Conservation (phyloP, 1,284 basidiomycete genomes). For the Moniliophthora roreri region DNA sequence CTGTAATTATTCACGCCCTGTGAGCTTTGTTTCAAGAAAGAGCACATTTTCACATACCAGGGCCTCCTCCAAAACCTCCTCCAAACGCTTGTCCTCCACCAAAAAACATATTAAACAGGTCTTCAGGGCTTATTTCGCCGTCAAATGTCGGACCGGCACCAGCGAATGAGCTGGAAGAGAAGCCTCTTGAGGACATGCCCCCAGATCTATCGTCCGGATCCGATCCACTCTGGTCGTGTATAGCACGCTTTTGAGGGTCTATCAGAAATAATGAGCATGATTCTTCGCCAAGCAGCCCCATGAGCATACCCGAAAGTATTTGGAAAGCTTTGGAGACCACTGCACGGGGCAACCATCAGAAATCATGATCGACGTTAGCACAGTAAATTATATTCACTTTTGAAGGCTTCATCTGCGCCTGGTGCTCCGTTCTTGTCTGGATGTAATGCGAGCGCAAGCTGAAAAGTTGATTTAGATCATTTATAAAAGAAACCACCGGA, state of each 20-base stretch:
- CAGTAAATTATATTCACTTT: constrained; percentile 76
- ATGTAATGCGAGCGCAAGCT: constrained; percentile 92
- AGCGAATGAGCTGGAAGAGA: constrained; percentile 49
- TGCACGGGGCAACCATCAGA: constrained; percentile 32
- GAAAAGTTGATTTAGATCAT: constrained; percentile 9
- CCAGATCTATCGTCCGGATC: constrained; percentile 83
- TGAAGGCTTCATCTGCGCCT: constrained; percentile 98
- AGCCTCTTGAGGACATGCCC: constrained; percentile 65
- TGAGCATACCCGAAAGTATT: constrained; percentile 72
- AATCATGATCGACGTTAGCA: too few relatives aligned
- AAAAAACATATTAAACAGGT: constrained; percentile 99
- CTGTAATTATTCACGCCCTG: constrained; percentile 29
- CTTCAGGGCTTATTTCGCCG: constrained; percentile 91
- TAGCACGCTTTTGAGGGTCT: constrained; percentile 91
- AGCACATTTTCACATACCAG: constrained; percentile 37
- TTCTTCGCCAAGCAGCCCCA: constrained; percentile 4
- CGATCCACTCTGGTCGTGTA: constrained; percentile 82
- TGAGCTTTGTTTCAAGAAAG: constrained; percentile 3
- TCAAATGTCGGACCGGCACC: constrained; percentile 60
- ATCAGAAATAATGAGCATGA: constrained; percentile 9
- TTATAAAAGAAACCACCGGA: constrained; percentile 9
- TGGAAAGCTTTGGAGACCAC: constrained; percentile 99
- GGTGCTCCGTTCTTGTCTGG: constrained; percentile 99
- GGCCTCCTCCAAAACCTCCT: constrained; percentile 51
- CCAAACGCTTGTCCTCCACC: constrained; percentile 58